Evolutionary conservation across 768 basidiomycete species (phyloP).

Genomic region (Pulveroboletus ravenelii): DNA sequence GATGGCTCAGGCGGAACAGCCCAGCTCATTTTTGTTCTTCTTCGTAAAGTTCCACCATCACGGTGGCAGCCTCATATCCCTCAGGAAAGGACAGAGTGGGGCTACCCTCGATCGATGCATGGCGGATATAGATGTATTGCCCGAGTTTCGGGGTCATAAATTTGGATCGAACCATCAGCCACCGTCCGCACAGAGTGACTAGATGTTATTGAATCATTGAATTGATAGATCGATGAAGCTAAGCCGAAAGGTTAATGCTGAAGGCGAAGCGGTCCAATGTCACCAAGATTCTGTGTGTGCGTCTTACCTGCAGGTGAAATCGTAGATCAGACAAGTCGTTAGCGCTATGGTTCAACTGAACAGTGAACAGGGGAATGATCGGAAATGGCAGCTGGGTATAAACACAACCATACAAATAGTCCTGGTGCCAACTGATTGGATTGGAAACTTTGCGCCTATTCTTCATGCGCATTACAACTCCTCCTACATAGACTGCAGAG

Average conservation of each 20-base stretch:
- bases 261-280: background rate
- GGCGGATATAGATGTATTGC: background rate
- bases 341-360: too few species aligned
- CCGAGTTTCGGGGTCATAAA: background rate
- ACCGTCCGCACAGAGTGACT: too few species aligned
- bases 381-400: background rate
- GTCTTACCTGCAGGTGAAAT: background rate
- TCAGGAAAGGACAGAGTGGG: too few species aligned
- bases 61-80: too few species aligned
- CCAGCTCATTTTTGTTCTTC: too few species aligned
- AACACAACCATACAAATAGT: constrained; percentile 13
- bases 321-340: too few species aligned
- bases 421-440: too few species aligned
- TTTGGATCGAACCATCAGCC: background rate
- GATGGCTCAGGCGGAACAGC: background rate
- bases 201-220: too few species aligned
- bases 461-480: constrained; percentile 1
- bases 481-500: constrained; percentile 2
- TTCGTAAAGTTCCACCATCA: too few species aligned
- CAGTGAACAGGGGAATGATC: background rate
- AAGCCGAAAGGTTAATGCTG: background rate
- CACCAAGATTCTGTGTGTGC: background rate
- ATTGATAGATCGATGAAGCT: background rate
- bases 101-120: background rate
- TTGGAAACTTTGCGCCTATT: too few species aligned